These are phyloP conservation scores for Amoebophrya sp. DNA, from an alignment of 169 alveolate species.

Conservation along the genomic window DNA sequence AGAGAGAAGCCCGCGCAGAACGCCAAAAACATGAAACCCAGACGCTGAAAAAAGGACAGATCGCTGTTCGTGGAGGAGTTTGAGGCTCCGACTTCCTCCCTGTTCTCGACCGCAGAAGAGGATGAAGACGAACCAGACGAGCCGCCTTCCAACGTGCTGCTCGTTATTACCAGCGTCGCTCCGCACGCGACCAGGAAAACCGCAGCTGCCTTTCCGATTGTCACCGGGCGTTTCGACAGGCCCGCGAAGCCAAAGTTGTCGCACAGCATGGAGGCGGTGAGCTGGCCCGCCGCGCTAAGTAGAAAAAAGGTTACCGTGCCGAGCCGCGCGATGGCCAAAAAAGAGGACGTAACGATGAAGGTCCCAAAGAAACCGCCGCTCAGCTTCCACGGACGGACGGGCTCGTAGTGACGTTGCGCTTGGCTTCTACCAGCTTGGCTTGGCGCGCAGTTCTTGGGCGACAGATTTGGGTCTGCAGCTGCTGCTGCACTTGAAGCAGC, in stretches of 20 bases:
- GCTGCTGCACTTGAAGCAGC: too few species aligned
- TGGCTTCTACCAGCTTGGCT: too few species aligned
- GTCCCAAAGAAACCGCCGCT: neutral
- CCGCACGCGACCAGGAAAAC: neutral
- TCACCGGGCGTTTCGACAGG: neutral
- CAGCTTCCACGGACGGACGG: neutral
- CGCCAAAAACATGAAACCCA: neutral
- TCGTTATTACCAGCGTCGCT: neutral
- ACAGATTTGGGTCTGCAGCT: too few species aligned
- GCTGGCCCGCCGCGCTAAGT: neutral
- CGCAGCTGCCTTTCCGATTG: neutral
- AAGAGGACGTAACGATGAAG: neutral
- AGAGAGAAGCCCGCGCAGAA: neutral
- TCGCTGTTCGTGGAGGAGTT: too few species aligned
- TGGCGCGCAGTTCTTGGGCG: too few species aligned
- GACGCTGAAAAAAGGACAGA: too few species aligned
- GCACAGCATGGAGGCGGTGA: neutral
- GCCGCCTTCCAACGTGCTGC: too few species aligned
- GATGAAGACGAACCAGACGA: too few species aligned
- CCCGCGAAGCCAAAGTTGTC: neutral
- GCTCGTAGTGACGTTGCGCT: too few species aligned
- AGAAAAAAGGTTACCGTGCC: neutral
- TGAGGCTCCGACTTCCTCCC: too few species aligned
- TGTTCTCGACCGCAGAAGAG: too few species aligned
- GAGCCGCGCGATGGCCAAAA: neutral